Conservation (phyloP, 2,329 filamentous ascomycete species). For the Plenodomus tracheiphilus region DNA sequence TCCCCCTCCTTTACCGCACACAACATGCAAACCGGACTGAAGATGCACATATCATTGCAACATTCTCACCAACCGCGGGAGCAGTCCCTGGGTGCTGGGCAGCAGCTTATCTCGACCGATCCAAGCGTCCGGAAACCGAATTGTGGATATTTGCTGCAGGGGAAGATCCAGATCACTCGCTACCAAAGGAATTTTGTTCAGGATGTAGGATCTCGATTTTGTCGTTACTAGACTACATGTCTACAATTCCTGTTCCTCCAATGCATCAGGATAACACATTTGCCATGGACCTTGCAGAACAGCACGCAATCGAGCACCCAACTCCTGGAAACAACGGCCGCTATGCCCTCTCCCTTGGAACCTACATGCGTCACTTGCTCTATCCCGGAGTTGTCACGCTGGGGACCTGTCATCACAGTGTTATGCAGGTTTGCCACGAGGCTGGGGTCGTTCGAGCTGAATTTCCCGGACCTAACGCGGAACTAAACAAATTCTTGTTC, state of each 20-base stretch:
- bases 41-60: constrained; percentile 40
- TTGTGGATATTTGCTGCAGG: constrained; percentile 60
- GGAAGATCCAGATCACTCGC: constrained; percentile 27
- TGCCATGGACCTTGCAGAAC: constrained; percentile 30
- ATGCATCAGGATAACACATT: constrained; percentile 29
- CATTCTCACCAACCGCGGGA: constrained; percentile 37
- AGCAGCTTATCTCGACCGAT: constrained; percentile 65
- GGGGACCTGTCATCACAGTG: constrained; percentile 47
- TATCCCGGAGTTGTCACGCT: constrained; percentile 47
- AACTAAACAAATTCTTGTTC: constrained; percentile 63
- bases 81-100: constrained; percentile 51
- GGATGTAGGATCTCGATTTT: constrained; percentile 37
- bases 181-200: constrained; percentile 19
- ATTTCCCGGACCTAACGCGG: constrained; percentile 32
- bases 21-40: constrained; percentile 57
- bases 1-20: constrained; percentile 65
- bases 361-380: constrained; percentile 39
- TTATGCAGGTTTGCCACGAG: constrained; percentile 27
- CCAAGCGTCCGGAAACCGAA: constrained; percentile 64
- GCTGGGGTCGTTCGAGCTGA: constrained; percentile 30
- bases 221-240: constrained; percentile 32
- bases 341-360: constrained; percentile 22
- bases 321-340: constrained; percentile 19
- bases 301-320: constrained; percentile 33
- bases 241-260: constrained; percentile 29